Base-by-base conservation (phyloP, 1,139 yeast species). In the Hyphopichia burtonii region DNA sequence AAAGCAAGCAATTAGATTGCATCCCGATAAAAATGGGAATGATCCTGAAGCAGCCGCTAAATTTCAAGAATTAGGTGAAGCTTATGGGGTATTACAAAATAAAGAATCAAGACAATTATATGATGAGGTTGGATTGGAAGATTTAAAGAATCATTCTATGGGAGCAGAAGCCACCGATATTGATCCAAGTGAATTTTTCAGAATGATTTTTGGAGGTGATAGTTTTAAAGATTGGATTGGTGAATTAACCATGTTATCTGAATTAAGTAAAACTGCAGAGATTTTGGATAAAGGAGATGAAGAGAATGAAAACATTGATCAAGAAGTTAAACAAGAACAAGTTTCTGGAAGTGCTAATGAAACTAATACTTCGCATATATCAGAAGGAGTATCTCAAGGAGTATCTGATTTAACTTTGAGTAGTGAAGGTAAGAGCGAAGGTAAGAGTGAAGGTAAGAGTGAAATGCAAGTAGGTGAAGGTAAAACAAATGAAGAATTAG, bases 21-120 rank as follows among this genome's bases (percentile, higher is more conserved):
- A 93, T 65, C 99, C 99, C 40, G 99, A 93, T 68, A 93, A 93
- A 75, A 73, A 73, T 59, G 96, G 96, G 11, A 71, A 74, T 46
- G 68, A 65, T 43, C 86, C 90, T 38, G 93, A 85, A 52, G 98
- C 96, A 36, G 94, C 96, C 37, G 96, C 88, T 58, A 90, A 88
- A 69, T 91, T 91, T 69, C 94, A 91, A 71, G 96, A 90, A 64
- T 78, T 89, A 48, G 86, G 76, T 2, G 77, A 72, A 52, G 78
- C 78, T 1, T 72, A 72, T 46, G 76, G 74, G 9, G 55, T 72
- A 5, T 64, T 72, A 37, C 70, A 60, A 45, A 65, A 72, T 50
- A 46, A 60, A 6, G 68, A 71, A 18, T 50, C 64, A 30, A 60
- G 78, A 49, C 67, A 61, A 5, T 39, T 66, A 12, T 72, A 72